Evolutionary conservation across 208 protist species (phyloP).

Genomic region (Leishmania gerbilli): DNA sequence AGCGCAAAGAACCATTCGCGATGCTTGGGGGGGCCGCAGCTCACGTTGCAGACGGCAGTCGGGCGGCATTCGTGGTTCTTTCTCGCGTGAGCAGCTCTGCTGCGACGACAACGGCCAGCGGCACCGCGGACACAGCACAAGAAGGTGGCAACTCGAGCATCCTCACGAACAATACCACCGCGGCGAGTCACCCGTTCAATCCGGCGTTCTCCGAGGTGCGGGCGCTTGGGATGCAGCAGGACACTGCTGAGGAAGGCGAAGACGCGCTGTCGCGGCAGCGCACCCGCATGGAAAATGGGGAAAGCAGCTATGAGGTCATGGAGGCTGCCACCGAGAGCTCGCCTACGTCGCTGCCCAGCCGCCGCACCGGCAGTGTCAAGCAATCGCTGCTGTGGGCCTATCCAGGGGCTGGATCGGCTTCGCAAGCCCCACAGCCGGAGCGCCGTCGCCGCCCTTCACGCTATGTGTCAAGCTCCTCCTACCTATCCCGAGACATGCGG

Average conservation of each 20-base stretch:
- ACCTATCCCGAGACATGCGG: slow-evolving; percentile 27
- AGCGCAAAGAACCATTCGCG: background rate
- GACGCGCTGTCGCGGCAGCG: background rate
- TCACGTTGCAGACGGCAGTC: background rate
- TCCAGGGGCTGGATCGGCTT: background rate
- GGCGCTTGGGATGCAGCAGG: background rate
- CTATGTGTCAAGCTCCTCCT: slow-evolving; percentile 24
- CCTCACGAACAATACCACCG: background rate
- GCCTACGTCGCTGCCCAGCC: slow-evolving; percentile 1
- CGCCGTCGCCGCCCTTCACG: background rate
- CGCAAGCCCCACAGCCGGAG: background rate
- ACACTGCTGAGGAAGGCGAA: background rate
- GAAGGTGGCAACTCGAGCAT: background rate
- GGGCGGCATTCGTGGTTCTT: background rate
- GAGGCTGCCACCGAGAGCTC: background rate
- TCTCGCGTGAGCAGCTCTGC: slow-evolving; percentile 13
- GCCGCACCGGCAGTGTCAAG: background rate
- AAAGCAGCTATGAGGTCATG: background rate
- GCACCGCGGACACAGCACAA: background rate
- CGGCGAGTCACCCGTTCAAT: background rate
- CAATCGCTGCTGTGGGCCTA: background rate
- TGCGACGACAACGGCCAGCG: background rate
- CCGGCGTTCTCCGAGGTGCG: background rate
- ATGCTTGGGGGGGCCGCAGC: background rate
- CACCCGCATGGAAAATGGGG: background rate